Conservation (phyloP, 2,329 filamentous ascomycete genomes). For the Hawksworthiomyces lignivorus region DNA sequence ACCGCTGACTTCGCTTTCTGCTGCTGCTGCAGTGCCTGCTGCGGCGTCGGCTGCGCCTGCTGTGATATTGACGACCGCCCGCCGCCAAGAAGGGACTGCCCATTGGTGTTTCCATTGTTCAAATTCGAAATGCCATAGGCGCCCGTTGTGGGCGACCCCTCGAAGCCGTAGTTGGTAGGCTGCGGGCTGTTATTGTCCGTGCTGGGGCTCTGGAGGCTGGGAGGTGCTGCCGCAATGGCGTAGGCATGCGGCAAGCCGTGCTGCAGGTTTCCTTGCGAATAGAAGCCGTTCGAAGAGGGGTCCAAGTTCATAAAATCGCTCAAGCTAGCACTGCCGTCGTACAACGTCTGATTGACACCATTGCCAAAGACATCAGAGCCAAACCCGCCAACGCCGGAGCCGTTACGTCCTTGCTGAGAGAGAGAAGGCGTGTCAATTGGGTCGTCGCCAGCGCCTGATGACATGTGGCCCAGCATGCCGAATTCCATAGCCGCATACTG, state of each 20-base stretch:
- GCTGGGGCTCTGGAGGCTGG: constrained; percentile 55
- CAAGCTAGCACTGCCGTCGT: constrained; percentile 33
- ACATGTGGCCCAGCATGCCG: constrained; percentile 93
- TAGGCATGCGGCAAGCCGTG: constrained; percentile 58
- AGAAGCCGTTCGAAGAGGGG: constrained; percentile 37
- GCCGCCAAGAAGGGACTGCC: background rate
- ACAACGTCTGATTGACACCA: constrained; percentile 40
- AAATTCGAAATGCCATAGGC: constrained; percentile 19
- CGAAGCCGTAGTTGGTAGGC: constrained; percentile 43
- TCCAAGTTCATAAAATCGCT: constrained; percentile 48
- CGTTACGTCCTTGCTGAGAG: constrained; percentile 25
- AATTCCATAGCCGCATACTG: constrained; percentile 95
- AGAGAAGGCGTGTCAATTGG: constrained; percentile 56
- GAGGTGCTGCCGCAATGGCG: constrained; percentile 56
- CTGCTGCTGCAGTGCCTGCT: constrained; percentile 24
- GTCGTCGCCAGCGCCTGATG: constrained; percentile 77
- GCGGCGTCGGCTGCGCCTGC: constrained; percentile 10
- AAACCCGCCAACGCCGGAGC: constrained; percentile 30
- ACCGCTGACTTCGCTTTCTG: constrained; percentile 38
- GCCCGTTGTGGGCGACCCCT: constrained; percentile 43
- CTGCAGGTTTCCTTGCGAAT: constrained; percentile 50
- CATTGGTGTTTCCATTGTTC: constrained; percentile 1
- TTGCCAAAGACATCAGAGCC: constrained; percentile 43
- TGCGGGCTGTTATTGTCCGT: constrained; percentile 58
- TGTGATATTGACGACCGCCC: constrained; percentile 11